Conservation (phyloP, 2,329 filamentous ascomycete genomes). For the Neopestalotiopsis clavispora region DNA sequence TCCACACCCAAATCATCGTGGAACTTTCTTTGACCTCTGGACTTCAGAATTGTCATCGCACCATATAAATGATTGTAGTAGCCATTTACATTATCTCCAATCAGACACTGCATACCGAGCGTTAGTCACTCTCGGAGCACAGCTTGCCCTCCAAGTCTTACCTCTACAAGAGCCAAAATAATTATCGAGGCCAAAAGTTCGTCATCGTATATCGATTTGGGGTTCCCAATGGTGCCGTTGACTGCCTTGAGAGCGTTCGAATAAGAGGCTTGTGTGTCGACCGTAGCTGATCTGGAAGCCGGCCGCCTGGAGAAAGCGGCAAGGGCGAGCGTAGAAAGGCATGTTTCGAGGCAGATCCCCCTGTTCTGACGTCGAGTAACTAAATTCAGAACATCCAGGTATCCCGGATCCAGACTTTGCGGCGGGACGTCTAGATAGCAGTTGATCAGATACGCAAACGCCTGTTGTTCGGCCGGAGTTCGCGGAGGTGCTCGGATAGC, state of each 20-base stretch:
- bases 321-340: slow-evolving; percentile 3
- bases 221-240: not conserved
- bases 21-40: slow-evolving; percentile 1
- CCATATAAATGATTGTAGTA: slow-evolving; percentile 9
- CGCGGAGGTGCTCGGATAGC: slow-evolving; percentile 2
- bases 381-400: slow-evolving; percentile 2
- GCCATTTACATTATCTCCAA: not conserved
- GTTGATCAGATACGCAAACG: slow-evolving; percentile 8
- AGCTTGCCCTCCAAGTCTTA: not conserved
- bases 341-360: slow-evolving; percentile 4
- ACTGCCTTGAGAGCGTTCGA: slow-evolving; percentile 1
- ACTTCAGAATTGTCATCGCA: slow-evolving; percentile 2
- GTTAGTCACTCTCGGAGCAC: not conserved
- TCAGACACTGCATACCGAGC: not conserved
- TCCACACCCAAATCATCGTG: slow-evolving; percentile 2
- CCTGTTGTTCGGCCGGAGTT: slow-evolving; percentile 2
- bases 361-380: not conserved
- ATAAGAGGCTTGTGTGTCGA: slow-evolving; percentile 6
- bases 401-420: slow-evolving; percentile 7
- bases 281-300: not conserved
- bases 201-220: slow-evolving; percentile 7
- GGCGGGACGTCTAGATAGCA: slow-evolving; percentile 3
- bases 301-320: slow-evolving; percentile 7
- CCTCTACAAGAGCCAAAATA: slow-evolving; percentile 2
- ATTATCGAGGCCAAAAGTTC: slow-evolving; percentile 7